Percentiles rank a stretch among this genome's conserved stretches.
Evolutionary conservation across 2,329 filamentous ascomycete genomes (phyloP).

Genomic region (Leptographium galeiforme): DNA sequence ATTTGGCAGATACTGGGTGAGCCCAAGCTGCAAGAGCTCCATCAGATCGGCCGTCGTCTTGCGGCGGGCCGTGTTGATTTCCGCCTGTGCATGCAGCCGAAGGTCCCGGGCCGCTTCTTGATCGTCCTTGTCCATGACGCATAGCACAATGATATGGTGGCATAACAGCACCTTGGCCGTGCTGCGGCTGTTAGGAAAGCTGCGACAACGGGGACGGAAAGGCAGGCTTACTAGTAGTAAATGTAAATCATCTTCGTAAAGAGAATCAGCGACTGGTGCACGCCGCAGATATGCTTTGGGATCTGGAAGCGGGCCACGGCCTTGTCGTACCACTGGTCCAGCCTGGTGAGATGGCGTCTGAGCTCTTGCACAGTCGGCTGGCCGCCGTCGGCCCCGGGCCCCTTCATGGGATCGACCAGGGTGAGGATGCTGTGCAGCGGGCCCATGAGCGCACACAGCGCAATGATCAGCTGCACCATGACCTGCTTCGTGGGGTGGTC

Average conservation of each 20-base stretch:
- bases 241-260: not conserved
- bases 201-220: not conserved
- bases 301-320: not conserved
- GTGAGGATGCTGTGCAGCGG: not conserved
- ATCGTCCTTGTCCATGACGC: not conserved
- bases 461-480: conserved; percentile 1
- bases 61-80: not conserved
- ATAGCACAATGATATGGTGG: not conserved
- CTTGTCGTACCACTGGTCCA: not conserved
- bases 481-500: conserved; percentile 4
- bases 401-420: not conserved
- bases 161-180: not conserved
- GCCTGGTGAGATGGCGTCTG: not conserved
- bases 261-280: not conserved
- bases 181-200: not conserved
- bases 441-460: conserved; percentile 3
- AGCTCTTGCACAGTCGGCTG: not conserved
- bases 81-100: not conserved
- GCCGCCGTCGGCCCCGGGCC: not conserved
- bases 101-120: not conserved
- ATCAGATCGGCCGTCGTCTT: not conserved
- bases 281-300: not conserved
- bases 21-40: not conserved
- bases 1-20: not conserved
- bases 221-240: not conserved